Percentiles rank a stretch among this genome's conserved stretches.
phyloP scores from a whole-genome alignment of 1,139 yeast genomes.

The Geotrichum carabidarum region DNA sequence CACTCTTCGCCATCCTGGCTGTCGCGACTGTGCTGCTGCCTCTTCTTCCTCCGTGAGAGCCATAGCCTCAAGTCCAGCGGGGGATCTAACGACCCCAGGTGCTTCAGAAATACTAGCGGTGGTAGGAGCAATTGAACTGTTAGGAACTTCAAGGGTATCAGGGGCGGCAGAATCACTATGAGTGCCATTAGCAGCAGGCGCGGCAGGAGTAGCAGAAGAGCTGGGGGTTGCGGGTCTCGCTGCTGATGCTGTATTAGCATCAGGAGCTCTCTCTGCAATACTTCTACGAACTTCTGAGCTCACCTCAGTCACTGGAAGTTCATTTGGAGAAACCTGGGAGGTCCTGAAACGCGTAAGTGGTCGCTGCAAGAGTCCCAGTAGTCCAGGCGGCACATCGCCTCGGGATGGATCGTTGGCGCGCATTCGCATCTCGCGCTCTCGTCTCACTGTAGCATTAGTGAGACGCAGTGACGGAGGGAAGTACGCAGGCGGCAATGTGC shows the following conservation, averaged over 20 bases:
- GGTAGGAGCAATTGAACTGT: too few species aligned
- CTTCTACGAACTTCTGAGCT: neutral
- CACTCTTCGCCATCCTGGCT: conserved; percentile 8
- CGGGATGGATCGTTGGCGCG: neutral
- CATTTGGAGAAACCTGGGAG: too few species aligned
- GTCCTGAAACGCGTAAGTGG: too few species aligned
- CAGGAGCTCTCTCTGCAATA: neutral
- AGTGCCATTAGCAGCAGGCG: too few species aligned
- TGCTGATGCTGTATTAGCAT: neutral
- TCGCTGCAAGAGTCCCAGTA: too few species aligned
- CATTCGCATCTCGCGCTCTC: conserved; percentile 26
- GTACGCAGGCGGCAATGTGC: conserved; percentile 29
- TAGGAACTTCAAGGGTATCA: too few species aligned
- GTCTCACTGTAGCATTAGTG: conserved; percentile 29
- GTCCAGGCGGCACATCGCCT: neutral
- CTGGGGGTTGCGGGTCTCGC: too few species aligned
- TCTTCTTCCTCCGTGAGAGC: conserved; percentile 10
- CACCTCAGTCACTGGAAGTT: neutral
- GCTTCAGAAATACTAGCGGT: too few species aligned
- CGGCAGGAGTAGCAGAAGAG: too few species aligned
- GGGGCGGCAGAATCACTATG: too few species aligned
- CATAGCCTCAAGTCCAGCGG: neutral
- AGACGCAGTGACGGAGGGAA: conserved; percentile 26
- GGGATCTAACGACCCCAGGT: too few species aligned
- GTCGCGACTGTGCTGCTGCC: neutral